Conservation (phyloP, 495 filamentous ascomycete genomes). For the Alectoria sarmentosa region DNA sequence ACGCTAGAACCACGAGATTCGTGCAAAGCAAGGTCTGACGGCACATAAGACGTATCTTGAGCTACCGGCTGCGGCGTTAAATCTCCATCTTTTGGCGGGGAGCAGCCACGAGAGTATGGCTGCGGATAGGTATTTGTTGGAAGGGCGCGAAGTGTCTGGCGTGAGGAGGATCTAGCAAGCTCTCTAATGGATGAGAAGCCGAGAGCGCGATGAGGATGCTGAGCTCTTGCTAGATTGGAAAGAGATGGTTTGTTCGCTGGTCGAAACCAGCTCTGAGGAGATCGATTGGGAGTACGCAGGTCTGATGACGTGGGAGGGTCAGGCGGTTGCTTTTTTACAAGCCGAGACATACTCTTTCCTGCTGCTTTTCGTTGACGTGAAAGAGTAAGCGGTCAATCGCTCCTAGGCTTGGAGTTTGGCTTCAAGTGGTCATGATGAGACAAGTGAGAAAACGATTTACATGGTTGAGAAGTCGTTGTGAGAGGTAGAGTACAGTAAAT, state of each 20-base stretch:
- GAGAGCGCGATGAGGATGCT: conserved; percentile 13
- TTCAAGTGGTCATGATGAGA: neutral
- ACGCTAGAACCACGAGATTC: conserved; percentile 18
- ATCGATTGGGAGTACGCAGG: neutral
- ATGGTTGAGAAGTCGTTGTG: neutral
- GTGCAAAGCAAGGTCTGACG: neutral
- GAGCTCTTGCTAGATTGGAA: conserved; percentile 6
- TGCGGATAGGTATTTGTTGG: neutral
- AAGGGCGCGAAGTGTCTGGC: neutral
- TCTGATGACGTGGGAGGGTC: neutral
- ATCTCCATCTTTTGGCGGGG: neutral
- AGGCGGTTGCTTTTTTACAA: conserved; percentile 2
- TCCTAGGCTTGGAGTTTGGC: neutral
- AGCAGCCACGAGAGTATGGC: conserved; percentile 7
- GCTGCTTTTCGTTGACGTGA: neutral
- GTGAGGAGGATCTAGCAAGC: conserved; percentile 15
- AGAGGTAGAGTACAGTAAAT: neutral
- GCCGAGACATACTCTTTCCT: conserved; percentile 16
- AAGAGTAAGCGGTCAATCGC: neutral
- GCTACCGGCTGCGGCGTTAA: neutral
- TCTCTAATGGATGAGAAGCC: conserved; percentile 18
- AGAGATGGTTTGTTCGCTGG: conserved; percentile 16
- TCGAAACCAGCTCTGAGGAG: conserved; percentile 14
- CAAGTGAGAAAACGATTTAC: too few species aligned
- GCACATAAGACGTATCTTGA: neutral